Evolutionary conservation across 2,329 filamentous ascomycete genomes (phyloP).

Genomic region (Albophoma yamanashiensis): DNA sequence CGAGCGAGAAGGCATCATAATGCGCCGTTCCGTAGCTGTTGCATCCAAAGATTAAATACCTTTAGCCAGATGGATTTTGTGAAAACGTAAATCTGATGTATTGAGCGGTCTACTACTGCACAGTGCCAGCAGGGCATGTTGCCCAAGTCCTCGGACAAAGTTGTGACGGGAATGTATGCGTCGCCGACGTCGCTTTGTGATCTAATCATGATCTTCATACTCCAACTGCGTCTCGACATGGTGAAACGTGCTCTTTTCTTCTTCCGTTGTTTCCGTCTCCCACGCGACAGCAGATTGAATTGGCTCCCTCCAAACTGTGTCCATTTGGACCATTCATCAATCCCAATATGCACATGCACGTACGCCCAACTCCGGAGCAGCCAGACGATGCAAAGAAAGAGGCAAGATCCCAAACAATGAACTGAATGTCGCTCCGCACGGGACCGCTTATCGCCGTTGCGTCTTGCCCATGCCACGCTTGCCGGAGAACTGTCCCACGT

Average conservation of each 20-base stretch:
- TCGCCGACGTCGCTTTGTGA: not conserved
- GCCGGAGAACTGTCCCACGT: slow-evolving; percentile 56
- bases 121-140: not conserved
- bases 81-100: not conserved
- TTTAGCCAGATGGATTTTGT: not conserved
- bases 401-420: not conserved
- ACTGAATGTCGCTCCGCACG: not conserved
- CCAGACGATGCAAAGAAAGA: slow-evolving; percentile 13
- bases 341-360: slow-evolving; percentile 1
- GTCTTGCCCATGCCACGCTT: slow-evolving; percentile 95
- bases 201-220: not conserved
- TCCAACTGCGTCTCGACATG: not conserved
- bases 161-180: not conserved
- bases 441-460: slow-evolving; percentile 47
- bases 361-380: slow-evolving; percentile 20
- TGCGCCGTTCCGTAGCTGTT: not conserved
- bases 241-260: not conserved
- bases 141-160: not conserved
- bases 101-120: not conserved
- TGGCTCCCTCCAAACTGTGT: not conserved
- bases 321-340: not conserved
- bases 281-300: not conserved
- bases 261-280: not conserved
- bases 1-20: not conserved
- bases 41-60: not conserved